Base-by-base conservation (phyloP, 345 rosid genomes). In the Arabis hirsuta region DNA sequence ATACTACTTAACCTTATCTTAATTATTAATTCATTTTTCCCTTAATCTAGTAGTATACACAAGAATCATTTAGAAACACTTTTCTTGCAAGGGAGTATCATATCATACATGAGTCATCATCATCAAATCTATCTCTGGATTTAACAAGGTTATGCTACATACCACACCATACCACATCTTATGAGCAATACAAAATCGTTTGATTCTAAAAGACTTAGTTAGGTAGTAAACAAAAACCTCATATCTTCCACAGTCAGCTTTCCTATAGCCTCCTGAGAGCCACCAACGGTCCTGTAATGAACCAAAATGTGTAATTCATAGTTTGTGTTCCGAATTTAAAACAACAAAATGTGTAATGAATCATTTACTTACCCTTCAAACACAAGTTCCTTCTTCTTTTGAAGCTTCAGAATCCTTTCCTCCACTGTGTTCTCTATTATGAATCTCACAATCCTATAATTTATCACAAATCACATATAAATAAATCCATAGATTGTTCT, bases 381-480 rank as follows among this genome's bases (percentile, higher is more conserved):
- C 61, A 95, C 96, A 13, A 95, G 81, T 72, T 95, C 90, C 84
- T 91, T 95, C 86, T 95, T 95, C 55, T 90, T 84, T 66, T 95
- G 99, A 76, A 95, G 90, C 80, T 80, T 85, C 79, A 95, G 68
- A 73, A 95, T 89, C 90, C 93, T 87, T 82, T 91, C 99, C 85
- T 95, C 97, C 0, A 95, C 76, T 12, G 99, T 87, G 78, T 91
- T 91, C 83, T 95, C 97, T 14, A 95, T 95, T 19, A 95, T 74
- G 47, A 95, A 91, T 76, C 97, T 87, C 82, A 90, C 90, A 59
- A 87, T 80, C 81, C 98, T 94, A 69, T 6, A 60, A 61, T 20
- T 67, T 48, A 29, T 34, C 9, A 55, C 68, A 76, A n/a, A 39
- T 36, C 70, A 69, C 44, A 61, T 1, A 53, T 32, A 38, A 24